Evolutionary conservation across 148 eudicot species (phyloP).

Genomic region (Amaranthus palmeri): DNA sequence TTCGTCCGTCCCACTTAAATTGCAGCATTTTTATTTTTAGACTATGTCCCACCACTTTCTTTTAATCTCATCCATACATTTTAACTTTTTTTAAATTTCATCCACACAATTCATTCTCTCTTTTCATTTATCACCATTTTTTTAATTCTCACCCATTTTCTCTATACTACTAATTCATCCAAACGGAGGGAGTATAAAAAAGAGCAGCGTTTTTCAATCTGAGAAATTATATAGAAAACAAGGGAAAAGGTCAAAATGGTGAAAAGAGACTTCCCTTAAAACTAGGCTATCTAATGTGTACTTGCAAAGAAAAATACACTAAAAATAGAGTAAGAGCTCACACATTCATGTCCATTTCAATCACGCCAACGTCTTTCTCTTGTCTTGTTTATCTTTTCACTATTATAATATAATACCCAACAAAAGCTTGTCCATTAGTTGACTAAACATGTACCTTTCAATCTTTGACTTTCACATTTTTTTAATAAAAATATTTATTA

Average conservation of each 20-base stretch:
- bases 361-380: not conserved
- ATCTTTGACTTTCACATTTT: slow-evolving; percentile 16
- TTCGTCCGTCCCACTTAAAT: too few species aligned
- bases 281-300: not conserved
- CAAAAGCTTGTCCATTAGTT: slow-evolving; percentile 13
- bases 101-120: too few species aligned
- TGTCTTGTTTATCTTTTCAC: not conserved
- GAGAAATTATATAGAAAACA: not conserved
- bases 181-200: not conserved
- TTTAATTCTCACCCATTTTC: not conserved
- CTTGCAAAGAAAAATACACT: not conserved
- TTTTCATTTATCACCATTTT: not conserved
- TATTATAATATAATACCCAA: slow-evolving; percentile 11
- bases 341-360: slow-evolving; percentile 8
- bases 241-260: not conserved
- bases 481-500: not conserved
- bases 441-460: slow-evolving; percentile 14
- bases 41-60: too few species aligned
- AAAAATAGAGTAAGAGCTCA: not conserved
- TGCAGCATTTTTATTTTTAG: too few species aligned
- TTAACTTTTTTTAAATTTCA: too few species aligned
- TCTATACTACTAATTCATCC: not conserved
- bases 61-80: too few species aligned
- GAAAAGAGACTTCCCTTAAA: not conserved
- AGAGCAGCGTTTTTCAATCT: not conserved